Conservation (phyloP, 345 rosid species). For the Orychophragmus violaceus region DNA sequence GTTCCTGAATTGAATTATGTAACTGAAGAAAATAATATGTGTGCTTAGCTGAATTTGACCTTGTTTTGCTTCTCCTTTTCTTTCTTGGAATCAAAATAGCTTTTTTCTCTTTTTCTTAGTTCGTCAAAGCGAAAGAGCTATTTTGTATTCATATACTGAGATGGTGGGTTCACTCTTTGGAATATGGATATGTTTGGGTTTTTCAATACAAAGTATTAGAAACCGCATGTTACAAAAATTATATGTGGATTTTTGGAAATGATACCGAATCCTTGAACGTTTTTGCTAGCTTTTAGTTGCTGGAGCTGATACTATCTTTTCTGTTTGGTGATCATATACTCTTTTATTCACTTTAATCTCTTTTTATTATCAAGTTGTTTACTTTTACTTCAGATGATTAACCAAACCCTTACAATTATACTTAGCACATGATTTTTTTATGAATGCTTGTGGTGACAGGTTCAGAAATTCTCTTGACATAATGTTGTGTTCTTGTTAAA, state of each 20-base stretch:
- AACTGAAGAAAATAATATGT: not conserved
- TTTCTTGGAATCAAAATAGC: not conserved
- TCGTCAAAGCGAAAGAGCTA: not conserved
- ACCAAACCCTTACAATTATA: not conserved
- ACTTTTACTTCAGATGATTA: not conserved
- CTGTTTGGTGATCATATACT: not conserved
- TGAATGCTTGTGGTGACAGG: not conserved
- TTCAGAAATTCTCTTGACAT: not conserved
- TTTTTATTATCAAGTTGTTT: not conserved
- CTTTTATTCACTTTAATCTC: not conserved
- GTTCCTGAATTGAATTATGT: slow-evolving; percentile 3
- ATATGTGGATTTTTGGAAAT: not conserved
- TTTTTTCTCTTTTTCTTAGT: not conserved
- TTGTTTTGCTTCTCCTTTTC: not conserved
- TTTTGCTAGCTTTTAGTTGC: not conserved
- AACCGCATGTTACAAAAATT: not conserved
- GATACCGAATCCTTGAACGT: not conserved
- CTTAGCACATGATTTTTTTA: not conserved
- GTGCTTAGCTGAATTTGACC: not conserved
- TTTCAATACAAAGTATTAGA: not conserved
- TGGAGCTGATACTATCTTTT: not conserved
- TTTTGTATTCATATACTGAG: not conserved
- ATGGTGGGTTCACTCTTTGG: not conserved
- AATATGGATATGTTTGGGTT: not conserved
- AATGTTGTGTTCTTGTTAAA: not conserved